phyloP scores from a whole-genome alignment of 306 rosid species.

The Quercus alba region DNA sequence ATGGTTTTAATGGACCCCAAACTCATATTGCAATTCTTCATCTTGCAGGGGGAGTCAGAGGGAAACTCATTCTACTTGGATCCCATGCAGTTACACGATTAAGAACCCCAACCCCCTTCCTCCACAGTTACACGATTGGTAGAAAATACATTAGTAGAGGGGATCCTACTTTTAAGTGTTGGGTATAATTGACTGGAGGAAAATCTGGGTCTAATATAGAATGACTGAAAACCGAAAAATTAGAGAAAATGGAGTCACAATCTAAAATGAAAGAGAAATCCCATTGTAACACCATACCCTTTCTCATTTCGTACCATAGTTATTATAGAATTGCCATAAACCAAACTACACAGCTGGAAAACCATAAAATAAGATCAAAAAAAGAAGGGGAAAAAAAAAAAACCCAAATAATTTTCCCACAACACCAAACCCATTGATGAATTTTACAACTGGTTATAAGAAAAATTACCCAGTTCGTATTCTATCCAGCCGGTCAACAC shows the following conservation, averaged over 20 bases:
- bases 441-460: slow-evolving; percentile 34
- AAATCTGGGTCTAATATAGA: neutral
- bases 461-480: slow-evolving; percentile 62
- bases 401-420: slow-evolving; percentile 26
- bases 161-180: neutral
- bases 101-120: too few relatives aligned
- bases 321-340: slow-evolving; percentile 39
- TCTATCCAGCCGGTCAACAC: slow-evolving; percentile 86
- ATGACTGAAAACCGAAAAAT: neutral
- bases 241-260: neutral
- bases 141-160: neutral
- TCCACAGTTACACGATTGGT: too few relatives aligned
- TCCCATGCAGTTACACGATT: too few relatives aligned
- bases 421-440: slow-evolving; percentile 42
- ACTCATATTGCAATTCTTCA: too few relatives aligned
- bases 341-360: slow-evolving; percentile 52
- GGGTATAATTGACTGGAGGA: neutral
- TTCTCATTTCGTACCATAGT: slow-evolving; percentile 38
- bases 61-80: too few relatives aligned
- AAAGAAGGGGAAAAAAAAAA: neutral
- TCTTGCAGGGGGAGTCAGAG: too few relatives aligned
- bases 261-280: slow-evolving; percentile 15
- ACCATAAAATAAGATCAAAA: slow-evolving; percentile 33
- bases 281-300: slow-evolving; percentile 41
- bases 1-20: too few relatives aligned